Evolutionary conservation across 805 yeast genomes (phyloP), one percentile per base, ranked within the genome.

Genomic region (Candida coquimbonensis): DNA sequence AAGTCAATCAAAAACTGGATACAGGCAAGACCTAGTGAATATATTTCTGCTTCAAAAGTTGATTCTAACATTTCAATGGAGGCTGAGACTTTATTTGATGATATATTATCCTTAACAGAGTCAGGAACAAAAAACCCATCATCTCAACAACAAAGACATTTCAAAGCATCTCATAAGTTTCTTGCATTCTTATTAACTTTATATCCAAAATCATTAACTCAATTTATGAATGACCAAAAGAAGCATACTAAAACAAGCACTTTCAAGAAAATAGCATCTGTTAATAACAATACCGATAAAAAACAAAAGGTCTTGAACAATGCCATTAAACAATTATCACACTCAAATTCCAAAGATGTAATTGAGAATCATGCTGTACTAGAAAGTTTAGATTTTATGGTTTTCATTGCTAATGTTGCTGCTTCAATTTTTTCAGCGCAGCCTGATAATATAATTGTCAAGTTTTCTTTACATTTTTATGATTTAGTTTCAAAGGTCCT

Each of bases 1-100:
- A 69, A 70, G 41, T 60, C 77, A 4, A 51, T 78, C 8, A 62
- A 66, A 47, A 61, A 65, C 36, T 80, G 85, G 84, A 64, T 75
- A 3, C 55, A 71, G 45, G 66, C 77, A 12, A 65, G 78, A 50
- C 74, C 81, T 0, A 44, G 52, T 6, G 80, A 78, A 42, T 77
- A 66, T 48, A 43, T 69, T 16, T 59, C 56, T 25, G 52, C 53
- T 24, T 41, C 59, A 5, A 53, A 51, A 39, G 45, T 47, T 2
- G 60, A 52, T 4, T 49, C 61, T 3, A 49, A 49, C 33, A 52
- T 60, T 6, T 36, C 53, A 3, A 40, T 53, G 26, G 63, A 61
- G 40, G 64, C 65, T 7, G 72, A 66, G 21, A 34, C 53, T 0
- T 46, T 70, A n/a, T 69, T 70, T 51, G 75, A 70, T 33, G 53